These are phyloP conservation scores for Candida vartiovaarae DNA, from an alignment of 805 yeast species.

Conservation along the genomic window DNA sequence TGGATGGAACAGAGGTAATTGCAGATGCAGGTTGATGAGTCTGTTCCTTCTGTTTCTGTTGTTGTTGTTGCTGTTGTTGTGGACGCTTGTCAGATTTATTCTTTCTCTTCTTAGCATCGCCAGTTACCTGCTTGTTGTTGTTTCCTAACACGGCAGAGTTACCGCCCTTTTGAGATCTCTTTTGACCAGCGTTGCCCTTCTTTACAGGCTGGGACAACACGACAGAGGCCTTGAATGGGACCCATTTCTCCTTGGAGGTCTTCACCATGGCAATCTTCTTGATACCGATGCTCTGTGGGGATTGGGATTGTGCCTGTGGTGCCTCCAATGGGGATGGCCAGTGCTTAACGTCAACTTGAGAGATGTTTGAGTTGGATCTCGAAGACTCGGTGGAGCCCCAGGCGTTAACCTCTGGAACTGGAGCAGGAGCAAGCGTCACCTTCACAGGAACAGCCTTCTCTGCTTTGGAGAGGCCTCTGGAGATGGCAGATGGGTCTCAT, in stretches of 20 bases:
- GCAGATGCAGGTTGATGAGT: background rate
- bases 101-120: slow-evolving; percentile 21
- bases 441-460: slow-evolving; percentile 6
- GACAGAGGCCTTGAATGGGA: slow-evolving; percentile 57
- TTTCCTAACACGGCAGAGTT: slow-evolving; percentile 2
- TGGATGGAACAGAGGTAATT: no score
- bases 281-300: slow-evolving; percentile 7
- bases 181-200: slow-evolving; percentile 16
- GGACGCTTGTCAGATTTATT: slow-evolving; percentile 15
- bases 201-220: slow-evolving; percentile 32
- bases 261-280: slow-evolving; percentile 16
- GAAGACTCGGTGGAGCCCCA: slow-evolving; percentile 40
- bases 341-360: slow-evolving; percentile 21
- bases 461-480: slow-evolving; percentile 22
- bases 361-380: slow-evolving; percentile 15
- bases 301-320: slow-evolving; percentile 14
- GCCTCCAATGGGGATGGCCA: slow-evolving; percentile 33
- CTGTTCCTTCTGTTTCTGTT: slow-evolving; percentile 3
- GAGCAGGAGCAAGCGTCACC: slow-evolving; percentile 50
- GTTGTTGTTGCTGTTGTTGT: slow-evolving; percentile 1
- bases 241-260: slow-evolving; percentile 54
- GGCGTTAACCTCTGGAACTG: slow-evolving; percentile 54
- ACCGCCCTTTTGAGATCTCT: slow-evolving; percentile 15
- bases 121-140: slow-evolving; percentile 5
- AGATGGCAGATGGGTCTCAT: slow-evolving; percentile 23